Evolutionary conservation across 2,329 filamentous ascomycete species (phyloP).

Genomic region (Aspergillus flavus): DNA sequence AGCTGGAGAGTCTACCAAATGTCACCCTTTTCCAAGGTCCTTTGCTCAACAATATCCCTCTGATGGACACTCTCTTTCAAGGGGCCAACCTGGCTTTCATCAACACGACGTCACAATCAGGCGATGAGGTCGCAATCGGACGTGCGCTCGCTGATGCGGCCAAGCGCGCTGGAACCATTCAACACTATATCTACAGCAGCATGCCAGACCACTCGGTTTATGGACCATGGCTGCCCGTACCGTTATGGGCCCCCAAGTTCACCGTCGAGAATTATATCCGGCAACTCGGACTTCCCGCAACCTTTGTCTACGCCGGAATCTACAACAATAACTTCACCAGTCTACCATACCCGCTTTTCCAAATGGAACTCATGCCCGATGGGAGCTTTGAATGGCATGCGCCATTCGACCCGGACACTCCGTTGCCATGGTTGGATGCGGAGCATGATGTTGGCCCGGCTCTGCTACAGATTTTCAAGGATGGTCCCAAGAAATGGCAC

Average conservation of each 20-base stretch:
- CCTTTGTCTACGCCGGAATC: conserved; percentile 94
- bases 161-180: conserved; percentile 72
- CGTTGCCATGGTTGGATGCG: conserved; percentile 91
- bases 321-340: conserved; percentile 99
- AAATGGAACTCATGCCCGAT: conserved; percentile 84
- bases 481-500: conserved; percentile 83
- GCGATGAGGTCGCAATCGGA: conserved; percentile 89
- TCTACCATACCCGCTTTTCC: conserved; percentile 87
- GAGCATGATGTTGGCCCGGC: conserved; percentile 95
- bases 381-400: conserved; percentile 91
- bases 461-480: conserved; percentile 91
- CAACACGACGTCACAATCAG: conserved; percentile 91
- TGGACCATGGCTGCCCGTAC: conserved; percentile 79
- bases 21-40: conserved; percentile 71
- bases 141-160: conserved; percentile 86
- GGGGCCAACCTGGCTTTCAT: conserved; percentile 91
- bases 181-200: conserved; percentile 94
- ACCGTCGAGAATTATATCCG: conserved; percentile 89
- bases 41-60: conserved; percentile 68
- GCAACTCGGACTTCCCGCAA: conserved; percentile 78
- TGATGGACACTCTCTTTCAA: conserved; percentile 78
- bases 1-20: conserved; percentile 80
- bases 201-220: conserved; percentile 94
- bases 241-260: conserved; percentile 91
- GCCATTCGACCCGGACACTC: conserved; percentile 86